phyloP scores from a whole-genome alignment of 1,284 basidiomycete genomes.

The Schizopora paradoxa region DNA sequence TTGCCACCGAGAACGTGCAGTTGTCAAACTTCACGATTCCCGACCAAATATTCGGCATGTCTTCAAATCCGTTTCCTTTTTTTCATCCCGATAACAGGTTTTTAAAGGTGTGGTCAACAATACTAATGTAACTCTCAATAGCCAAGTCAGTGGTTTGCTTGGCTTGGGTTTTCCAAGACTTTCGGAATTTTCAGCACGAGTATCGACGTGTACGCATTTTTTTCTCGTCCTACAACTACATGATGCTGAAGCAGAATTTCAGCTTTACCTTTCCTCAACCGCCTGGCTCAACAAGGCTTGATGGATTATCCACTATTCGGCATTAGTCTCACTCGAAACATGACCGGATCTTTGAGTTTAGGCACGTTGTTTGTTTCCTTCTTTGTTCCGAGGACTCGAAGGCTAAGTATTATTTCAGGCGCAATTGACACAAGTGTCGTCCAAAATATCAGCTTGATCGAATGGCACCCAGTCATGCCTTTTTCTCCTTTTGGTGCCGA shows the following conservation, averaged over 20 bases:
- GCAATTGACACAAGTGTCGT: constrained; percentile 69
- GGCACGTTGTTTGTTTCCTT: constrained; percentile 35
- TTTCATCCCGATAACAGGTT: constrained; percentile 2
- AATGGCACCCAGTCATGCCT: constrained; percentile 69
- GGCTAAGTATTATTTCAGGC: constrained; percentile 37
- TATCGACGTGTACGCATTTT: constrained; percentile 45
- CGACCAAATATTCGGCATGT: constrained; percentile 62
- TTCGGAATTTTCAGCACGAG: constrained; percentile 47
- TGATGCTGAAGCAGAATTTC: constrained; percentile 4
- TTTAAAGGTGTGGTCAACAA: constrained; percentile 39
- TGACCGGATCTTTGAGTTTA: constrained; percentile 55
- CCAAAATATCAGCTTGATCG: constrained; percentile 48
- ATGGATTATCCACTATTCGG: constrained; percentile 73
- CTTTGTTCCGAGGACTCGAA: constrained; percentile 3
- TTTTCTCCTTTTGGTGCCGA: constrained; percentile 58
- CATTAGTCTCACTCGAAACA: constrained; percentile 53
- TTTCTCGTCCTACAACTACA: constrained; percentile 3
- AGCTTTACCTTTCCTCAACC: constrained; percentile 65
- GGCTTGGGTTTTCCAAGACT: constrained; percentile 72
- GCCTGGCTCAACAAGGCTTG: constrained; percentile 53
- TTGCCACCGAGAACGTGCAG: constrained; percentile 57
- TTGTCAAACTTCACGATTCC: constrained; percentile 52
- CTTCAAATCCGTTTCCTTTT: constrained; percentile 13
- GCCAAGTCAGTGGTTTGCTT: constrained; percentile 63
- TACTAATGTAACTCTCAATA: constrained; percentile 56